Conservation (phyloP, 768 basidiomycete species). For the Ramaria sp. region DNA sequence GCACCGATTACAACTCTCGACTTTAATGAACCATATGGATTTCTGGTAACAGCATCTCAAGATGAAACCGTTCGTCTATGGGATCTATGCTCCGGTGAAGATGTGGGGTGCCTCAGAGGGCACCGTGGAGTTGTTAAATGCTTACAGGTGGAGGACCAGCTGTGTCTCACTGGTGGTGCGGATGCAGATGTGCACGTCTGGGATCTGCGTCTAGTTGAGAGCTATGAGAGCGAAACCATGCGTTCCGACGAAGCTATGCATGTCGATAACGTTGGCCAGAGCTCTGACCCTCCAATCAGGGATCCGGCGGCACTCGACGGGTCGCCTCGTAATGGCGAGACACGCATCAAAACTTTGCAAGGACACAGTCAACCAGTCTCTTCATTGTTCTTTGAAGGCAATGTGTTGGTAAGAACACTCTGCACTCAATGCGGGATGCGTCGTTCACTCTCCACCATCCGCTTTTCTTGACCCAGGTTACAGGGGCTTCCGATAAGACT, state of each 20-base stretch:
- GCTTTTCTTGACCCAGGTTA: constrained; percentile 51
- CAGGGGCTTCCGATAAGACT: constrained; percentile 96
- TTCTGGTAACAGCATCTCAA: constrained; percentile 80
- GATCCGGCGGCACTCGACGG: constrained; percentile 28
- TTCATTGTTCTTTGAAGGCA: constrained; percentile 90
- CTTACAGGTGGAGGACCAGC: constrained; percentile 83
- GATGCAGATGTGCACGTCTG: constrained; percentile 82
- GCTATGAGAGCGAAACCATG: constrained; percentile 48
- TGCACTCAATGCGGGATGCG: background rate
- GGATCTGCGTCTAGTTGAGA: constrained; percentile 71
- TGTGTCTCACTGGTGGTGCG: constrained; percentile 84
- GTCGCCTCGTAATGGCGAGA: constrained; percentile 34
- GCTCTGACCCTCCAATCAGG: constrained; percentile 17
- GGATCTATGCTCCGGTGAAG: constrained; percentile 86
- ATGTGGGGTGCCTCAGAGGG: constrained; percentile 77
- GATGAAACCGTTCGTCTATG: constrained; percentile 86
- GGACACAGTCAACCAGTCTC: constrained; percentile 93
- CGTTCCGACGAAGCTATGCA: constrained; percentile 18
- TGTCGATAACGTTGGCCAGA: background rate
- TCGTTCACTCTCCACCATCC: background rate
- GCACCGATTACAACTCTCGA: constrained; percentile 83
- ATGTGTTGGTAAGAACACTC: constrained; percentile 62
- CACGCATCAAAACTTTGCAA: constrained; percentile 68
- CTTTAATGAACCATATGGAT: constrained; percentile 94
- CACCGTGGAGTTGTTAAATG: constrained; percentile 78